A percentile compares a stretch with the other conserved stretches of the same genome.
Evolutionary conservation across 2,329 filamentous ascomycete genomes (phyloP).

Genomic region (Trichoderma polysporum): DNA sequence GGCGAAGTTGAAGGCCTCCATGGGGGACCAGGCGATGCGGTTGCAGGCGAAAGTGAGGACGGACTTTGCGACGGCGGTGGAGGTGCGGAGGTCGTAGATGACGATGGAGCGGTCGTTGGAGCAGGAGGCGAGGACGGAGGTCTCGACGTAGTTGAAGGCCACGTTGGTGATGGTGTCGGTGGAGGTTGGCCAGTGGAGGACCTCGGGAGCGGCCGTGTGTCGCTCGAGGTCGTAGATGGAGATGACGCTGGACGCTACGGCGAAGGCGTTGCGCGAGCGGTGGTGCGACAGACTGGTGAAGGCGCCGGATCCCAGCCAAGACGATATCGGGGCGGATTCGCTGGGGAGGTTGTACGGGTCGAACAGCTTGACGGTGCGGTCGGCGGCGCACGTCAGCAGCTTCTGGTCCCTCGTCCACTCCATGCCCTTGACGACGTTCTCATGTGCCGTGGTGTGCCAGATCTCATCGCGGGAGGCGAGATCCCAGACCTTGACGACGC

Average conservation of each 20-base stretch:
- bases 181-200: constrained; percentile 81
- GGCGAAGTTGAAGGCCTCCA: constrained; percentile 95
- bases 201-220: constrained; percentile 77
- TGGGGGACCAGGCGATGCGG: constrained; percentile 87
- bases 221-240: constrained; percentile 86
- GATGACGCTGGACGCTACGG: constrained; percentile 72
- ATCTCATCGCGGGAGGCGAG: constrained; percentile 68
- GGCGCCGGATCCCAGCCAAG: constrained; percentile 78
- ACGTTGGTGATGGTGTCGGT: constrained; percentile 88
- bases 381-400: constrained; percentile 81
- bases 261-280: constrained; percentile 74
- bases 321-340: constrained; percentile 71
- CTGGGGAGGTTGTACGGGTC: constrained; percentile 77
- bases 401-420: constrained; percentile 86
- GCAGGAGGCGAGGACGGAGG: constrained; percentile 81
- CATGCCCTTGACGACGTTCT: constrained; percentile 89
- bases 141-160: constrained; percentile 91
- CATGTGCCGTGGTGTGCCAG: constrained; percentile 80
- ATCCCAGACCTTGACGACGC: constrained; percentile 92
- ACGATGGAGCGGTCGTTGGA: constrained; percentile 84
- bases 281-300: constrained; percentile 87
- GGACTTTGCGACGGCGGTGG: constrained; percentile 76
- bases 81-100: constrained; percentile 88
- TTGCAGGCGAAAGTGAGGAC: constrained; percentile 82
- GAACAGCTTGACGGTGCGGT: constrained; percentile 85